Evolutionary conservation across 306 rosid species (phyloP), one percentile per base, ranked within the genome.

Genomic region (Macrotyloma uniflorum): DNA sequence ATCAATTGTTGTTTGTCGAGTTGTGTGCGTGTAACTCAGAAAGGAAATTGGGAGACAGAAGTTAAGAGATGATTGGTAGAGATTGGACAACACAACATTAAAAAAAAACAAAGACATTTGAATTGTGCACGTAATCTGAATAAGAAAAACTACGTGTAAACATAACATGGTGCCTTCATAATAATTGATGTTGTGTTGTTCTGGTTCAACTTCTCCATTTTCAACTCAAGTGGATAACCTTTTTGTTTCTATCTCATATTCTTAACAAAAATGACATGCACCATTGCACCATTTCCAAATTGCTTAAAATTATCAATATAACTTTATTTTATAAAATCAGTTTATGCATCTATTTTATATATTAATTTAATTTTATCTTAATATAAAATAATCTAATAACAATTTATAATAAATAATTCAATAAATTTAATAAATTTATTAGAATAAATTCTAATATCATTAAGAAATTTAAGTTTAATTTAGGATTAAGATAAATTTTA

Each of bases 81-180:
- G 42, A 61, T 64, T 85, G 59, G 81, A 76, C 79, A 73, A 62
- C 69, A 28, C 45, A 58, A 45, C 61, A 51, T 20, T 35, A 65
- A 70, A 19, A 72, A 71, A 4, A 69, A 65, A 40, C 49, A 71
- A 4, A 69, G 70, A 40, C 49, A 49, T 78, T 49, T 32, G 28
- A 8, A 20, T 49, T 69, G 70, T 64, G 40, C 72, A 83, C 80
- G 78, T 46, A 67, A 83, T 38, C 67, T 68, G 35, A 67, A 59
- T 55, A 66, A 8, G 8, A 63, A 64, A 47, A 23, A 55, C 32
- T 59, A 81, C 32, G 76, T 66, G 76, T 55, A 45, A 54, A 67
- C 47, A 53, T 2, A 47, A 70, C 43, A 46, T 10, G 14, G 63
- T 70, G 77, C 28, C 71, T 79, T 70, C 28, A 55, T 77, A 6